Percentiles rank a stretch among this genome's conserved stretches.
phyloP scores from a whole-genome alignment of 2,329 filamentous ascomycete species.

The Aspergillus fischeri region DNA sequence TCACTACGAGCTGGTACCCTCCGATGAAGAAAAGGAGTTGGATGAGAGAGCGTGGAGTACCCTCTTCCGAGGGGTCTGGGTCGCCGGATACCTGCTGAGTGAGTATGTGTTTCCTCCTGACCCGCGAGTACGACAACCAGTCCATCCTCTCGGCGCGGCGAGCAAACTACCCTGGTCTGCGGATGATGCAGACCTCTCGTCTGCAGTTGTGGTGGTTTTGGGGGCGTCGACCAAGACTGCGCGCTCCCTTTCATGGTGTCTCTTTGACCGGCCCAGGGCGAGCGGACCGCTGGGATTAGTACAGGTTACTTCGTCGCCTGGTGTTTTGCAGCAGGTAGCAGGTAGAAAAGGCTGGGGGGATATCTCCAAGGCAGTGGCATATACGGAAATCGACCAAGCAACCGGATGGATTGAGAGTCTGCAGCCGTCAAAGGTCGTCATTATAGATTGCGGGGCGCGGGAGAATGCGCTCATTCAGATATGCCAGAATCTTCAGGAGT shows the following conservation, averaged over 20 bases:
- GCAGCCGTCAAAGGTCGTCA: slow-evolving; percentile 5
- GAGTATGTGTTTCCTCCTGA: slow-evolving; percentile 26
- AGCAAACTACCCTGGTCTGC: slow-evolving; percentile 24
- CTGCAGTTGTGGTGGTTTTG: slow-evolving; percentile 31
- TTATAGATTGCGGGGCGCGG: slow-evolving; percentile 8
- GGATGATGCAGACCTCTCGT: slow-evolving; percentile 29
- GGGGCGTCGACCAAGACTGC: slow-evolving; percentile 26
- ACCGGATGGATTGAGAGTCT: slow-evolving; percentile 3
- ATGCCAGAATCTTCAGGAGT: not conserved
- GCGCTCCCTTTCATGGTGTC: slow-evolving; percentile 13
- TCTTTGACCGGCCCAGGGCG: not conserved
- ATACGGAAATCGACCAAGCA: slow-evolving; percentile 2
- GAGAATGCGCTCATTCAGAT: not conserved
- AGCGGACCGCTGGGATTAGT: slow-evolving; percentile 7
- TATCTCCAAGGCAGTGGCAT: not conserved
- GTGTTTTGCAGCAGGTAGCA: not conserved
- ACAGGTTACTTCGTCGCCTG: slow-evolving; percentile 9
- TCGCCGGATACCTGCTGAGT: slow-evolving; percentile 28
- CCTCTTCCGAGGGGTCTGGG: slow-evolving; percentile 23
- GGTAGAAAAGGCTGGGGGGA: not conserved
- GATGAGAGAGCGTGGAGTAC: slow-evolving; percentile 16
- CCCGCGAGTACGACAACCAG: not conserved
- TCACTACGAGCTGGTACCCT: slow-evolving; percentile 28
- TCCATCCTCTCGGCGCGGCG: slow-evolving; percentile 11
- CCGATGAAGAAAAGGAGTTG: not conserved